Evolutionary conservation across 208 protist genomes (phyloP).

Genomic region (Leishmania amazonensis): DNA sequence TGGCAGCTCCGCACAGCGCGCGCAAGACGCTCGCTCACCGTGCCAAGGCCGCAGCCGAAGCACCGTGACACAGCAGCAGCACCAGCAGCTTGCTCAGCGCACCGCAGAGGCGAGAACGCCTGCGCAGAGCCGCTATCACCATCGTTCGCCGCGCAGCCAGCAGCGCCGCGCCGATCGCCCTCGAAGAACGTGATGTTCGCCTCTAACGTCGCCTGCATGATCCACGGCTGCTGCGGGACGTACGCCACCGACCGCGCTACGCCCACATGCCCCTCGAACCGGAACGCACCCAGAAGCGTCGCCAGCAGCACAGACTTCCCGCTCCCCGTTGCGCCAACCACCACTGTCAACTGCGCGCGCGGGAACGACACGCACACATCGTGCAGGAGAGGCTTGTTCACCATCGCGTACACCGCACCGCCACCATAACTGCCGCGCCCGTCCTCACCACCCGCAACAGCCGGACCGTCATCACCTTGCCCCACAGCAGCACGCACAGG

Average conservation of each 20-base stretch:
- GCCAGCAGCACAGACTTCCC: constrained; percentile 53
- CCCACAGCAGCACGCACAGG: background rate
- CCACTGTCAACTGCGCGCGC: constrained; percentile 35
- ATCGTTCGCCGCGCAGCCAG: background rate
- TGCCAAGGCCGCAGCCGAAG: constrained; percentile 78
- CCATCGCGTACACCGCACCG: constrained; percentile 12
- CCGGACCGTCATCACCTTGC: background rate
- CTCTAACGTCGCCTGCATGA: constrained; percentile 91
- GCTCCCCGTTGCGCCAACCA: constrained; percentile 43
- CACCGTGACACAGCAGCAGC: background rate
- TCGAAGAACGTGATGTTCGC: constrained; percentile 94
- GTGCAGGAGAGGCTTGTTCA: constrained; percentile 32
- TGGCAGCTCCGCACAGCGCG: constrained; percentile 52
- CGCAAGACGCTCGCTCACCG: constrained; percentile 25
- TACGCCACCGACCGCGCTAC: constrained; percentile 72
- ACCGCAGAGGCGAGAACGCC: constrained; percentile 31
- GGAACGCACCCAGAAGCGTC: constrained; percentile 38
- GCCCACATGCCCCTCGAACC: constrained; percentile 11
- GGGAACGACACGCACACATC: constrained; percentile 33
- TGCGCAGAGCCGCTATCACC: constrained; percentile 15
- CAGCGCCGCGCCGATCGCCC: constrained; percentile 14
- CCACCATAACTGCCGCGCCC: background rate
- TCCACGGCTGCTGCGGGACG: constrained; percentile 91
- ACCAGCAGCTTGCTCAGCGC: constrained; percentile 55
- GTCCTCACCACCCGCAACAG: background rate